Percentiles rank a stretch among this genome's conserved stretches.
Conservation (phyloP, 2,329 filamentous ascomycete species). For the Cercospora sp. region DNA sequence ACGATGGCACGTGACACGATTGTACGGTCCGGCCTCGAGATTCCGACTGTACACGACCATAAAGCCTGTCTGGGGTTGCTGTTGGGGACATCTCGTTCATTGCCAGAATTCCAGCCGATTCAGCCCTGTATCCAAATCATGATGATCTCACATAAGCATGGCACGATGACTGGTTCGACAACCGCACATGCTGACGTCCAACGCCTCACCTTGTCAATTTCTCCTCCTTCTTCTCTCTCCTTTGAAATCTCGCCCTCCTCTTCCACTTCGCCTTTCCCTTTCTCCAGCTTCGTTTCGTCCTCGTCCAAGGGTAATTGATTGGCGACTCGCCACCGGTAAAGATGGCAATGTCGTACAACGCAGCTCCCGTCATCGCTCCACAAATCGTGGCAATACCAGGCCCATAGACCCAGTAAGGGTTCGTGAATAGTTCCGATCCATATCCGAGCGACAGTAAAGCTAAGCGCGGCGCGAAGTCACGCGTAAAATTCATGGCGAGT, state of each 20-base stretch:
- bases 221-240: constrained; percentile 10
- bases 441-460: constrained; percentile 50
- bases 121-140: not conserved
- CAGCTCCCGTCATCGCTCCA: constrained; percentile 47
- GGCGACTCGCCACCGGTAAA: constrained; percentile 53
- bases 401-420: constrained; percentile 52
- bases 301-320: constrained; percentile 49
- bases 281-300: constrained; percentile 30
- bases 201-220: not conserved
- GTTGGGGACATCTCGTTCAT: not conserved
- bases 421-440: constrained; percentile 40
- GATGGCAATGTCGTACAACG: constrained; percentile 53
- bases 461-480: constrained; percentile 54
- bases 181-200: not conserved
- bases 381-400: constrained; percentile 44
- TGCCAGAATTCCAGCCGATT: not conserved
- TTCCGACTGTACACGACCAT: not conserved
- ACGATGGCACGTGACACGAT: not conserved
- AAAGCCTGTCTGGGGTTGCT: not conserved
- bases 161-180: not conserved
- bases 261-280: constrained; percentile 33
- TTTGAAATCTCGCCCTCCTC: constrained; percentile 22
- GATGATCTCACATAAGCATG: not conserved
- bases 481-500: constrained; percentile 50
- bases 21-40: not conserved